Base-by-base conservation (phyloP, 768 basidiomycete species). In the Chalciporus sphaerocephalus region DNA sequence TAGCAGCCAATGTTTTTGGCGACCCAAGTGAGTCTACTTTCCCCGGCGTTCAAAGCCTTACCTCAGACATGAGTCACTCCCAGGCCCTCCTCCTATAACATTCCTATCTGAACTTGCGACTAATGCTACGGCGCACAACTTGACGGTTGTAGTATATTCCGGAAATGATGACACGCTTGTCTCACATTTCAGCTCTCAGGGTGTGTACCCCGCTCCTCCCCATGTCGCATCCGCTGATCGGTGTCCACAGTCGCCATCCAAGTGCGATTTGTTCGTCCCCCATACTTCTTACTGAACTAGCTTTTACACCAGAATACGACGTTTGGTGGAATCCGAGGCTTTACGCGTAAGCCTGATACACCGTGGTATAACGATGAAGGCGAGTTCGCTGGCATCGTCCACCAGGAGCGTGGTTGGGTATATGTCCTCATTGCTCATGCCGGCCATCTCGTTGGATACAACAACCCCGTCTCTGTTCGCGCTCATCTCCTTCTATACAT, bases 251-350 rank as follows among this genome's bases (percentile, higher is more conserved):
- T 81, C 41, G 69, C 74, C 9, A 81, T 83, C 27, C 80, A 80
- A 62, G 79, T 75, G 42, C 13, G 56, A 50, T 46, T 23, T 20
- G 20, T 23, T 7, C 15, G 13, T 20, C 25, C 17, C 20, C n/a
- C 18, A 6, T 2, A 1, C 38, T 15, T 43, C 48, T 44, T n/a
- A 53, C 5, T 8, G 8, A 5, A 32, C 42, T 23, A 10, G n/a
- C 21, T 17, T 22, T 1, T 28, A 2, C 10, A 44, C 0, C 48
- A 86, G 81, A 89, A 89, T 56, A 85, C 84, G n/a, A 87, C 85
- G 1, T 89, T 87, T 56, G 84, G 85, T 21, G 85, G 85, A 7
- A 80, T 81, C 32, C 82, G 82, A 63, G 86, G 86, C 2, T 89
- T 89, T 60, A 79, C 82, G 0, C 70, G 78, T 34, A 75, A 72